Base-by-base conservation (phyloP, 1,139 yeast species). In the Taphrina deformans region DNA sequence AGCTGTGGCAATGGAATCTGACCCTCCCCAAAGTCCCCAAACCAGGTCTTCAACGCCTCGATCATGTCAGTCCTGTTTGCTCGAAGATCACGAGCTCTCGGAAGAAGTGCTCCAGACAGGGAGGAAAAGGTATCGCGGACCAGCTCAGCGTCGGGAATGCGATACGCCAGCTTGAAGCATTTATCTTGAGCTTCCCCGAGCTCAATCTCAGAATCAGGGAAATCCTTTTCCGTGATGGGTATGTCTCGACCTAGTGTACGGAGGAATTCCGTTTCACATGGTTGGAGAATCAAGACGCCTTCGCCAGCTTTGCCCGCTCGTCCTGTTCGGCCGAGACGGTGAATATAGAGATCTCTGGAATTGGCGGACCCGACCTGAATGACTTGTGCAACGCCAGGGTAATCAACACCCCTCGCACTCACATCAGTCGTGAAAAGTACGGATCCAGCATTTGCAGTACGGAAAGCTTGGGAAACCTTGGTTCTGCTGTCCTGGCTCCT, bases 281-380 rank as follows among this genome's bases (percentile, higher is more conserved):
- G 85, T 69, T 81, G 79, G 40, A 89, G 72, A 70, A 89, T 88
- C 0, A 97, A 86, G 33, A 85, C 78, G 12, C 96, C 87, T 6
- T 82, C 78, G 58, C 99, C 98, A 4, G 74, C 75, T 61, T 83
- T 84, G 0, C 97, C 98, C 0, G 97, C 97, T 73, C 99, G 83
- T 33, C 98, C 99, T 0, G 99, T 93, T 76, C 99, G 85, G 61
- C 99, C 99, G 65, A 93, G 88, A 73, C 98, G 82, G 75, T 93
- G 99, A 33, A 93, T 84, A 72, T 91, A 93, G 14, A 53, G 16
- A 24, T 61, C 65, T 31, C 52, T 16, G 12, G 48, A 21, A 14
- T 51, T 29, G n/a, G 65, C 53, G 23, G 56, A 21, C 14, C 63
- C 97, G 44, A 90, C 71, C 73, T 91, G 97, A 10, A 91, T 78